Percentiles rank a stretch among this genome's conserved stretches.
phyloP scores from a whole-genome alignment of 371 early-diverging fungal genomes.

The Circinella minor region DNA sequence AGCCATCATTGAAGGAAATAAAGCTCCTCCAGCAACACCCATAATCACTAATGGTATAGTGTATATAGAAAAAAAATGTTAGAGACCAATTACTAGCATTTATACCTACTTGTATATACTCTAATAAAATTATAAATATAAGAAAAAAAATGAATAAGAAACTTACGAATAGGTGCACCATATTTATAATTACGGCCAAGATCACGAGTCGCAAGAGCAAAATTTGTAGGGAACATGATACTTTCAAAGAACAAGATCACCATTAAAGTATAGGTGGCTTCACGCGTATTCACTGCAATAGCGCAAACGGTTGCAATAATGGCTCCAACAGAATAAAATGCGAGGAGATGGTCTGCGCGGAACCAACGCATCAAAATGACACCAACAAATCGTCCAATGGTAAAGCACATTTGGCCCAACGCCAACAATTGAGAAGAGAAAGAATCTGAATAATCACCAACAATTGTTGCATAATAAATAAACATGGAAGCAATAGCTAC shows the following conservation, averaged over 20 bases:
- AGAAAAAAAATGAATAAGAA: not conserved
- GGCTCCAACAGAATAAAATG: constrained; percentile 32
- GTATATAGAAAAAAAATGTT: not conserved
- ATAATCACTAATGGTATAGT: constrained; percentile 35
- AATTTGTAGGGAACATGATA: constrained; percentile 53
- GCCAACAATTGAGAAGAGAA: constrained; percentile 36
- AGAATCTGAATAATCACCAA: constrained; percentile 37
- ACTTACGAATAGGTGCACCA: constrained; percentile 46
- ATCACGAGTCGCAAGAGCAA: constrained; percentile 46
- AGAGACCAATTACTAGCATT: not conserved
- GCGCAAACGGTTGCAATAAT: constrained; percentile 38
- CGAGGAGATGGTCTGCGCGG: constrained; percentile 38
- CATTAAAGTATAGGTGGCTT: constrained; percentile 39
- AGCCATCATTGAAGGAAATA: constrained; percentile 49
- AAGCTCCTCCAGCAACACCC: constrained; percentile 51
- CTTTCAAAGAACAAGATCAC: constrained; percentile 50
- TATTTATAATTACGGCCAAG: constrained; percentile 52
- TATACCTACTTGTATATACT: no score
- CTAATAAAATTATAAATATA: no score
- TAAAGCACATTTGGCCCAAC: constrained; percentile 46
- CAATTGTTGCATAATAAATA: constrained; percentile 42
- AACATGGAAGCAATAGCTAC: constrained; percentile 51
- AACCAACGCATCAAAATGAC: constrained; percentile 37
- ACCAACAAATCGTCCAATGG: constrained; percentile 50
- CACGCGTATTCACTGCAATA: constrained; percentile 35